Evolutionary conservation across 2,329 filamentous ascomycete species (phyloP), one percentile per base, ranked within the genome.

Genomic region (Colletotrichum sp.): DNA sequence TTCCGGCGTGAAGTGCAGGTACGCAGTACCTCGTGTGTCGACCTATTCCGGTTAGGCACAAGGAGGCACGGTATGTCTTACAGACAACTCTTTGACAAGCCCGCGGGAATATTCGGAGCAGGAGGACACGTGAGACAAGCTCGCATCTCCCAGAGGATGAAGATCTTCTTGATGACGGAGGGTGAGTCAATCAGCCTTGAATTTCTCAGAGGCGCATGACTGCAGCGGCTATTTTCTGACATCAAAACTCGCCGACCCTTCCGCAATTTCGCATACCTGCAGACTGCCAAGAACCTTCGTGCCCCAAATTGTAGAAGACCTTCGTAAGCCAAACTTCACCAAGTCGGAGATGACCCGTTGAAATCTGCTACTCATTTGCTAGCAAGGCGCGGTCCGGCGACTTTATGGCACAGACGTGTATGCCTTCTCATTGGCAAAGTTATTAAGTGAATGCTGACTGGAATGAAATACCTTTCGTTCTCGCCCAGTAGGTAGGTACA

Each of bases 81-180:
- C 13, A 52, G 12, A 15, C 24, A 67, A 24, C 12, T 30, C 39
- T 67, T 21, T 21, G 62, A 28, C 62, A 39, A 39, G 21, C 62
- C 24, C 8, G 28, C 64, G 64, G 64, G 26, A 67, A 67, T 24
- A 55, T 34, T 67, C 64, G 64, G 64, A 67, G 64, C 6, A 32
- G 44, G n/a, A 4, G 44, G 64, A 24, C 44, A 67, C 39, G 18
- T 55, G 26, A 55, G 39, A 15, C 15, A 55, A 2, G 24, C 0
- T 18, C 21, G 15, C 55, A 59, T 21, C 55, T 16, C 55, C 24
- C 55, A 30, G 55, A 59, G 26, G 21, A 12, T 9, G 24, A 52
- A 44, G 28, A 67, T 28, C 30, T 21, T 55, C 16, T 21, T 12
- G 62, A 65, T 65, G 62, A 28, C 34, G 34, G 62, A 65, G 36